A percentile compares a stretch with the other conserved stretches of the same genome.
phyloP scores from a whole-genome alignment of 1,139 yeast genomes.

The Yamadazyma dendronema region DNA sequence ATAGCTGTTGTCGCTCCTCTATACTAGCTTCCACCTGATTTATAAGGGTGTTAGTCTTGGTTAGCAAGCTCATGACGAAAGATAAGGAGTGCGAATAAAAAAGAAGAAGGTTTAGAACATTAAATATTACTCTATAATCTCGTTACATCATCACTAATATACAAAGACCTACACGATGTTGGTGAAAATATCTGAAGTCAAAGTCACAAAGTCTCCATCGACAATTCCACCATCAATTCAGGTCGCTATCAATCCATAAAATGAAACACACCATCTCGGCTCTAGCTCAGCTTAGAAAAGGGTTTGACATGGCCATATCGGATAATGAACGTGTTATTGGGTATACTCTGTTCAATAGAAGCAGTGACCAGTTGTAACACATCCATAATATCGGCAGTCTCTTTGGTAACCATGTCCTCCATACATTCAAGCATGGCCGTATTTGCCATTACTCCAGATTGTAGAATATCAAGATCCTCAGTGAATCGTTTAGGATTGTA shows the following conservation, averaged over 20 bases:
- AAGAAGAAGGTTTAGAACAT: too few relatives aligned
- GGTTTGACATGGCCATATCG: too few relatives aligned
- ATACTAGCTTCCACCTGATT: constrained; percentile 42
- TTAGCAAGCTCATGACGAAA: constrained; percentile 10
- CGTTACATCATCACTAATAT: constrained; percentile 3
- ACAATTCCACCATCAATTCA: too few relatives aligned
- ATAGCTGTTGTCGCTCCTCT: constrained; percentile 52
- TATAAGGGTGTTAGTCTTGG: constrained; percentile 13
- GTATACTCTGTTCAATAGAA: constrained; percentile 11
- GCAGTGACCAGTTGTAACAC: constrained; percentile 8
- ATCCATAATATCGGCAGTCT: constrained; percentile 11
- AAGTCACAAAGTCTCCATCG: too few relatives aligned
- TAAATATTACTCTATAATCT: too few relatives aligned
- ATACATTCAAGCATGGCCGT: constrained; percentile 15
- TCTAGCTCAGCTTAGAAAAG: too few relatives aligned
- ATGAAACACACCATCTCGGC: too few relatives aligned
- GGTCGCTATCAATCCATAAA: too few relatives aligned
- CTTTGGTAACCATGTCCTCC: constrained; percentile 16
- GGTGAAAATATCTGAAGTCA: too few relatives aligned
- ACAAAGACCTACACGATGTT: too few relatives aligned
- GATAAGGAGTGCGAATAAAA: constrained; percentile 6
- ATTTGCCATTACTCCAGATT: constrained; percentile 9
- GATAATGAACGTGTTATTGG: constrained; percentile 14
- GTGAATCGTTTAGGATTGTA: constrained; percentile 2
- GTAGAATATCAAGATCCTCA: constrained; percentile 6